Conservation (phyloP, 495 filamentous ascomycete genomes). For the Penicillium egyptiacum region DNA sequence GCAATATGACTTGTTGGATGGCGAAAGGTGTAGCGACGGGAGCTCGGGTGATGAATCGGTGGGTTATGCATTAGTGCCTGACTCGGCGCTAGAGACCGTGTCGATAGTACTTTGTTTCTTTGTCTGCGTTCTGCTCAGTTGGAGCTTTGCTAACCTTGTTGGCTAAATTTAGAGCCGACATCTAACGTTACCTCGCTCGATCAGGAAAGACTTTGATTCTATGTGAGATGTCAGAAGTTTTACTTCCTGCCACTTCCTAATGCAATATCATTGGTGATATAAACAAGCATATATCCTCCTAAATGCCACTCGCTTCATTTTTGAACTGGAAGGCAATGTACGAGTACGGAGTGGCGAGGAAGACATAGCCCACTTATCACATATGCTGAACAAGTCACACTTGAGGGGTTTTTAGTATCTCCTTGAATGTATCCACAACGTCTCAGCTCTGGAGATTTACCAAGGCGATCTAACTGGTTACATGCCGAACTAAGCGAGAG, state of each 20-base stretch:
- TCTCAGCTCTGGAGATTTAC: too few species aligned
- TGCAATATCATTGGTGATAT: too few species aligned
- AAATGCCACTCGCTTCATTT: too few species aligned
- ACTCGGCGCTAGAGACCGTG: background rate
- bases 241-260: background rate
- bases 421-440: too few species aligned
- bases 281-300: too few species aligned
- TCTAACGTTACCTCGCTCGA: background rate
- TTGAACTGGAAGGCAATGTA: too few species aligned
- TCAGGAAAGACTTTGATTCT: background rate
- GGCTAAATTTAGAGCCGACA: background rate
- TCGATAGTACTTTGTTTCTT: background rate
- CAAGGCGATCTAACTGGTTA: too few species aligned
- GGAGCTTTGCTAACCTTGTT: background rate
- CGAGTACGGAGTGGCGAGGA: too few species aligned
- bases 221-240: background rate
- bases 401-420: too few species aligned
- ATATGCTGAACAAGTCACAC: too few species aligned
- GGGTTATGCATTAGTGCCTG: conserved; percentile 1
- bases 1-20: background rate
- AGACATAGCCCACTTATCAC: too few species aligned
- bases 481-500: too few species aligned
- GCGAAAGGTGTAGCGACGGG: background rate
- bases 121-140: background rate
- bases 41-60: background rate